Evolutionary conservation across 805 yeast species (phyloP), one percentile per base, ranked within the genome.

Genomic region (Sungouiozyma intestinalis): DNA sequence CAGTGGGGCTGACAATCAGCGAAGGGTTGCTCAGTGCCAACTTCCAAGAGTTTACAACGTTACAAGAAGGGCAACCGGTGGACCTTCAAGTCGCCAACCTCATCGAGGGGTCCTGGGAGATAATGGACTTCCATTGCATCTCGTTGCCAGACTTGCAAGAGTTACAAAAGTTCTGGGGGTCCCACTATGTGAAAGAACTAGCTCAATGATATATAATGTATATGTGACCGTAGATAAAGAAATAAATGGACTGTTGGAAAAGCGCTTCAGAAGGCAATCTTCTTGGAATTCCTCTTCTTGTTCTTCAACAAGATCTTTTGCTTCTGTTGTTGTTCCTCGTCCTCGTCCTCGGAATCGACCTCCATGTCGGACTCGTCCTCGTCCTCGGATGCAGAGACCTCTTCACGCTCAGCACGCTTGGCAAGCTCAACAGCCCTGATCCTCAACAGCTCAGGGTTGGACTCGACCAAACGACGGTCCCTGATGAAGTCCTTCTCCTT

Each of bases 361-460:
- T 68, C 74, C 51, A 63, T 73, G 32, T 68, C 71, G n/a, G 38
- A 35, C 9, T 16, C 16, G 20, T 65, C 76, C 35, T 64, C 73
- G 39, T 64, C 73, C 42, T 65, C 73, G 33, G 60, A 69, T 5
- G 62, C 72, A 55, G 61, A 68, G 38, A 63, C 69, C 43, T 66
- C 74, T 43, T 67, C 79, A 59, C 66, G 77, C 43, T 76, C 78
- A 51, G 81, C 81, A 52, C 69, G 72, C 67, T 74, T 83, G 52
- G 88, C 87, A 43, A 79, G 77, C 69, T 88, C 97, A 44, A 88
- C 96, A 33, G 87, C 97, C 72, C 97, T 84, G 75, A 86, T 78
- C 65, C 77, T 83, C 68, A 92, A 74, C 62, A 90, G 71, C 62
- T 84, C 95, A 53, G 95, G 95, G 69, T 92, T 77, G 44, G 76